Base-by-base conservation (phyloP, 2,329 filamentous ascomycete genomes). In the Paraconiothyrium brasiliense region DNA sequence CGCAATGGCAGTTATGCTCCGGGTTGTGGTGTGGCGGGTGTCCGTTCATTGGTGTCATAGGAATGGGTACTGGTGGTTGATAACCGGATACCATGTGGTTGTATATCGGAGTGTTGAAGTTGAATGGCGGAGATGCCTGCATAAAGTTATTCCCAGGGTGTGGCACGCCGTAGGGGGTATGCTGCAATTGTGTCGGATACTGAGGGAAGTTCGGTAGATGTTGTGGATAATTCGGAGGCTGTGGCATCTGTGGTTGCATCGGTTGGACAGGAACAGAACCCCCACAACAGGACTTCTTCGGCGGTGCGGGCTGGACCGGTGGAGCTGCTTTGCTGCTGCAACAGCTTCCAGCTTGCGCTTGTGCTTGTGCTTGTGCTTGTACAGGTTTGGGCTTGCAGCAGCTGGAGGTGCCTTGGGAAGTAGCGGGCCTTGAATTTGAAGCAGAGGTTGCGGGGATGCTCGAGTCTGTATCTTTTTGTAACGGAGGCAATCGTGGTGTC, bases 1-100 rank as follows among this genome's bases (percentile, higher is more conserved):
- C 90, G 70, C 90, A 92, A 51, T 82, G 81, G 68, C 90, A 92
- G 27, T 82, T 80, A 64, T 86, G 83, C 43, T 76, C 78, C 2
- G 67, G 68, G 57, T 76, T 80, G 49, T 80, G 69, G 24, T 63
- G 61, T 13, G 57, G 54, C 79, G 57, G 73, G 79, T 68, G 64
- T 27, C 68, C 64, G 32, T 65, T 58, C 47, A 71, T 66, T 11
- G 71, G 49, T 52, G 58, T 66, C 76, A 72, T 73, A 43, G 67
- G 77, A 65, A 73, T 79, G 76, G 61, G 66, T 61, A 62, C 67
- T 70, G 74, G 73, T 71, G 62, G 71, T 37, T 75, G 72, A 35
- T 74, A 76, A 2, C 65, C 67, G 16, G 69, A 68, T 8, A 73
- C 72, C 46, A 71, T 67, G 49, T 77, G 74, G 20, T 76, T 76